Percentiles rank a stretch among this genome's conserved stretches.
Evolutionary conservation across 768 basidiomycete species (phyloP).

Genomic region (Lentinula sp.): DNA sequence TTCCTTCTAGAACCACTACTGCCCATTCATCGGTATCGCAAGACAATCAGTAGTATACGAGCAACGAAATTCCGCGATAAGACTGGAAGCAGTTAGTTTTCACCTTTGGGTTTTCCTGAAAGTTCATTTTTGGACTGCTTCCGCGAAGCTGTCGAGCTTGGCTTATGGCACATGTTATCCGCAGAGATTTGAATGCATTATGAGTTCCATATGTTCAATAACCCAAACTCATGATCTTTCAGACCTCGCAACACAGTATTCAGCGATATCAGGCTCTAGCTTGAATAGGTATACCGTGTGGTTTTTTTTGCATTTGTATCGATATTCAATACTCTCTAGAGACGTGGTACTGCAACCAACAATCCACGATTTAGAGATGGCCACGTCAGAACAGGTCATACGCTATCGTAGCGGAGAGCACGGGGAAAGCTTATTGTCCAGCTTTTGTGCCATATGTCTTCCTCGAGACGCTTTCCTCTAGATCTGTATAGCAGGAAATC

Average conservation of each 20-base stretch:
- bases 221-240: not conserved
- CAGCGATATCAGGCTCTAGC: not conserved
- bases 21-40: not conserved
- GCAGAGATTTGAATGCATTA: not conserved
- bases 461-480: not conserved
- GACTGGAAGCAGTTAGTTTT: not conserved
- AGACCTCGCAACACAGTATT: not conserved
- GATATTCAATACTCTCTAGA: not conserved
- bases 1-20: not conserved
- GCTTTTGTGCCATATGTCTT: not conserved
- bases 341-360: not conserved
- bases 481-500: not conserved
- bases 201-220: not conserved
- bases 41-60: not conserved
- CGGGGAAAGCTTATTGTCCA: not conserved
- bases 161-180: not conserved
- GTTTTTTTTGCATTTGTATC: not conserved
- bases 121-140: not conserved
- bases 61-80: not conserved
- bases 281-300: not conserved
- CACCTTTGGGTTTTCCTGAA: not conserved
- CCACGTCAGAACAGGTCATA: conserved; percentile 1
- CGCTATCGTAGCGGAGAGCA: not conserved
- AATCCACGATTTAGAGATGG: not conserved
- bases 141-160: not conserved